Conservation (phyloP, 345 rosid genomes). For the Corchorus capsularis region DNA sequence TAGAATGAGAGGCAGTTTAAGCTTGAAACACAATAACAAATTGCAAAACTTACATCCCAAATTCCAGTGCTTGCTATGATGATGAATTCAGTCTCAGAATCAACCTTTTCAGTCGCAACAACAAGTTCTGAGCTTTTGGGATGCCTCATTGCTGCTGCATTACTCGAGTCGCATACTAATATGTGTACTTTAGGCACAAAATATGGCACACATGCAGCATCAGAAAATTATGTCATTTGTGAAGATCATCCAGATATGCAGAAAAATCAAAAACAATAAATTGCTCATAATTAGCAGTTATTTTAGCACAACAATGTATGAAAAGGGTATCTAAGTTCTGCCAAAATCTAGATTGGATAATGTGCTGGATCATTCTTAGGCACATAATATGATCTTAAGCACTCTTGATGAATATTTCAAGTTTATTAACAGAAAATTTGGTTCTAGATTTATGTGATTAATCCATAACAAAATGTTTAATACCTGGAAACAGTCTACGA, state of each 20-base stretch:
- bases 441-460: background rate
- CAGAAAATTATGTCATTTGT: background rate
- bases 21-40: background rate
- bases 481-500: slow-evolving; percentile 49
- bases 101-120: slow-evolving; percentile 43
- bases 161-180: slow-evolving; percentile 40
- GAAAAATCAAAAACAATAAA: background rate
- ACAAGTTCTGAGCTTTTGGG: slow-evolving; percentile 36
- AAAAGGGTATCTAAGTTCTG: too few species aligned
- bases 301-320: too few species aligned
- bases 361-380: too few species aligned
- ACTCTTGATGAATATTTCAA: too few species aligned
- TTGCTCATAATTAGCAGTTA: background rate
- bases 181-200: slow-evolving; percentile 22
- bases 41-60: slow-evolving; percentile 56
- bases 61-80: slow-evolving; percentile 72
- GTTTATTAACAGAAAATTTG: slow-evolving; percentile 25
- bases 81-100: slow-evolving; percentile 58
- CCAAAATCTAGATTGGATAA: too few species aligned
- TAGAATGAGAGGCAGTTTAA: too few species aligned
- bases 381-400: too few species aligned
- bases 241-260: background rate
- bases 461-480: background rate
- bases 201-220: background rate
- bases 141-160: slow-evolving; percentile 26